phyloP scores from a whole-genome alignment of 495 filamentous ascomycete genomes.

The Thermochaetoides thermophila region DNA sequence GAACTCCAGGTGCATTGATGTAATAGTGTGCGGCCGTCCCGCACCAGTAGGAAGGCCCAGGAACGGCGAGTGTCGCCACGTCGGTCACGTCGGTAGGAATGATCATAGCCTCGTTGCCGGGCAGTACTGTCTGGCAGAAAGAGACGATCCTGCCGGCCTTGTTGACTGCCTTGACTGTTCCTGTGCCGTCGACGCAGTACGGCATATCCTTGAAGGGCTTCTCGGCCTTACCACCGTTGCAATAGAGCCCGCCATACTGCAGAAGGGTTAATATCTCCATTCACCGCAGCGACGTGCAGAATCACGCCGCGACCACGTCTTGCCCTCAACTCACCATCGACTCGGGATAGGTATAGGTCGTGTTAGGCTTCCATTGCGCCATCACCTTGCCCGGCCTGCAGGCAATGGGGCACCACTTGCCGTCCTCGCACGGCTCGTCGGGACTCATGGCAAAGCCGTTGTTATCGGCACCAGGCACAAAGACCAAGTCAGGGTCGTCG shows the following conservation, averaged over 20 bases:
- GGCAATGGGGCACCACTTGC: slow-evolving; percentile 64
- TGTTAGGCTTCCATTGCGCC: slow-evolving; percentile 65
- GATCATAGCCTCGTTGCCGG: slow-evolving; percentile 80
- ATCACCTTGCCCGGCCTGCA: slow-evolving; percentile 63
- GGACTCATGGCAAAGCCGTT: slow-evolving; percentile 76
- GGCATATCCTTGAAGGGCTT: slow-evolving; percentile 57
- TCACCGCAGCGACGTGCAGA: background rate
- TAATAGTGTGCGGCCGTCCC: slow-evolving; percentile 65
- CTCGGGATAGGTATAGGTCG: slow-evolving; percentile 49
- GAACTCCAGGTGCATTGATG: slow-evolving; percentile 60
- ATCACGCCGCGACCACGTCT: background rate
- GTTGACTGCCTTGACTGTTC: slow-evolving; percentile 47
- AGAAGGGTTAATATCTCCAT: slow-evolving; percentile 13
- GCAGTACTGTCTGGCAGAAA: slow-evolving; percentile 73
- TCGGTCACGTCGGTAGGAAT: slow-evolving; percentile 54
- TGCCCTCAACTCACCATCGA: slow-evolving; percentile 61
- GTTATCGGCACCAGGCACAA: slow-evolving; percentile 48
- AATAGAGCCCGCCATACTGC: slow-evolving; percentile 66
- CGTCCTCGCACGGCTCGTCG: slow-evolving; percentile 53
- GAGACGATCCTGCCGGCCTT: slow-evolving; percentile 46
- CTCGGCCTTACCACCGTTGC: slow-evolving; percentile 50
- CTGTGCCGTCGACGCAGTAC: slow-evolving; percentile 61
- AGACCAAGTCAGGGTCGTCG: slow-evolving; percentile 48
- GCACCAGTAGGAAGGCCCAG: slow-evolving; percentile 56
- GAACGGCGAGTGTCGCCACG: slow-evolving; percentile 50